These are phyloP conservation scores for Tetracladium setigerum DNA, from an alignment of 495 filamentous ascomycete genomes.

Conservation along the genomic window DNA sequence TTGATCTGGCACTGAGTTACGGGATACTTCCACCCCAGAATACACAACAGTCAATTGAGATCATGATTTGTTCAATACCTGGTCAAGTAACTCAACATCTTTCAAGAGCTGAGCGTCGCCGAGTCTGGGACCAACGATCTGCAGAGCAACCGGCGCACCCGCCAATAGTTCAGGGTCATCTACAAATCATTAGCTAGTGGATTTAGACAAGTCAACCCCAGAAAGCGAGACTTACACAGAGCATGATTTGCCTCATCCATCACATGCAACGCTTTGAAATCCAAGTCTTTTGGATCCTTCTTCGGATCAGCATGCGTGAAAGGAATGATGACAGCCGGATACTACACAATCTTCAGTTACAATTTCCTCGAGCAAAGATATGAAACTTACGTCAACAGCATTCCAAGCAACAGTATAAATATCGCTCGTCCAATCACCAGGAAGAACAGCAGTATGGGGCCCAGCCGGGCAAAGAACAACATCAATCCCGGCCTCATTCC, in stretches of 20 bases:
- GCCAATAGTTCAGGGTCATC: constrained; percentile 26
- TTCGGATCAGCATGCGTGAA: constrained; percentile 23
- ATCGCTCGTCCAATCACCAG: constrained; percentile 25
- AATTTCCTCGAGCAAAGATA: background rate
- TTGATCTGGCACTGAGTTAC: no score
- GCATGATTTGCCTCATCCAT: constrained; percentile 22
- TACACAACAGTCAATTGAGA: no score
- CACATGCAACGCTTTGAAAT: constrained; percentile 15
- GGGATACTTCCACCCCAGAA: no score
- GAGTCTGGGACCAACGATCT: constrained; percentile 23
- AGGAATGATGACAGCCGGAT: constrained; percentile 25
- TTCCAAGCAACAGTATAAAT: constrained; percentile 30
- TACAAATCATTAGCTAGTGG: constrained; percentile 8
- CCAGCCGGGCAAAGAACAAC: constrained; percentile 25
- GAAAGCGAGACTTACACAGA: constrained; percentile 17
- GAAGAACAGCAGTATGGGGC: constrained; percentile 24
- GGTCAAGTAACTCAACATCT: constrained; percentile 3
- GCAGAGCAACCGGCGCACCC: constrained; percentile 26
- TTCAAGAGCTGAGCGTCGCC: constrained; percentile 24
- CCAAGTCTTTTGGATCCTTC: constrained; percentile 14
- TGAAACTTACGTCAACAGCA: constrained; percentile 19
- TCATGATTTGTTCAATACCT: background rate
- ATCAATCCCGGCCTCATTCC: constrained; percentile 25
- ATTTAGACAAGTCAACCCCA: background rate
- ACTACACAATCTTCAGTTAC: constrained; percentile 13